phyloP scores from a whole-genome alignment of 2,329 filamentous ascomycete species.

The Sordariomycetes sp. region DNA sequence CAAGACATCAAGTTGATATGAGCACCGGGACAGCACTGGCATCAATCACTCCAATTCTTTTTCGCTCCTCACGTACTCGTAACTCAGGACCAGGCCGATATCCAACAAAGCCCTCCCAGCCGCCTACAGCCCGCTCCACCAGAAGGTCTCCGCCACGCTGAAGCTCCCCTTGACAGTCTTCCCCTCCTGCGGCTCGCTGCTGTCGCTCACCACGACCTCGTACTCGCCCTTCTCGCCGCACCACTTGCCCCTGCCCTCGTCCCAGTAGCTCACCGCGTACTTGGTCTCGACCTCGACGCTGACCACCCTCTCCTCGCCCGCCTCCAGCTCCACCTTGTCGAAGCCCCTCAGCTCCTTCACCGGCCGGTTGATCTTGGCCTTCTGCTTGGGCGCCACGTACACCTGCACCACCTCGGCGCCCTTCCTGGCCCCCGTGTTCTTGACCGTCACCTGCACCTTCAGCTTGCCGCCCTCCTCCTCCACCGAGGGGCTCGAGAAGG shows the following conservation, averaged over 20 bases:
- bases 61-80: too few relatives aligned
- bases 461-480: slow-evolving; percentile 33
- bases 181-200: slow-evolving; percentile 35
- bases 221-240: slow-evolving; percentile 56
- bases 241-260: slow-evolving; percentile 57
- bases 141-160: slow-evolving; percentile 48
- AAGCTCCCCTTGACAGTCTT: slow-evolving; percentile 41
- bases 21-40: too few relatives aligned
- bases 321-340: slow-evolving; percentile 49
- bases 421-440: slow-evolving; percentile 45
- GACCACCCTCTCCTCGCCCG: slow-evolving; percentile 47
- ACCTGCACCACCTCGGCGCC: slow-evolving; percentile 49
- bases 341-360: slow-evolving; percentile 57
- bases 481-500: slow-evolving; percentile 37
- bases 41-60: too few relatives aligned
- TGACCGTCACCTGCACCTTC: slow-evolving; percentile 38
- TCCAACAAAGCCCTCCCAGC: neutral
- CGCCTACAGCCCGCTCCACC: slow-evolving; percentile 53
- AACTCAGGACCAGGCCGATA: too few relatives aligned
- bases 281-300: slow-evolving; percentile 49
- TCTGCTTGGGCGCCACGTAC: slow-evolving; percentile 41
- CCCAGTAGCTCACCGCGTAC: slow-evolving; percentile 59
- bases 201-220: slow-evolving; percentile 48
- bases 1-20: too few relatives aligned
- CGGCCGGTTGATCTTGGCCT: slow-evolving; percentile 42